Evolutionary conservation across 495 filamentous ascomycete genomes (phyloP), one percentile per base, ranked within the genome.

Genomic region (Tuber calosporum): DNA sequence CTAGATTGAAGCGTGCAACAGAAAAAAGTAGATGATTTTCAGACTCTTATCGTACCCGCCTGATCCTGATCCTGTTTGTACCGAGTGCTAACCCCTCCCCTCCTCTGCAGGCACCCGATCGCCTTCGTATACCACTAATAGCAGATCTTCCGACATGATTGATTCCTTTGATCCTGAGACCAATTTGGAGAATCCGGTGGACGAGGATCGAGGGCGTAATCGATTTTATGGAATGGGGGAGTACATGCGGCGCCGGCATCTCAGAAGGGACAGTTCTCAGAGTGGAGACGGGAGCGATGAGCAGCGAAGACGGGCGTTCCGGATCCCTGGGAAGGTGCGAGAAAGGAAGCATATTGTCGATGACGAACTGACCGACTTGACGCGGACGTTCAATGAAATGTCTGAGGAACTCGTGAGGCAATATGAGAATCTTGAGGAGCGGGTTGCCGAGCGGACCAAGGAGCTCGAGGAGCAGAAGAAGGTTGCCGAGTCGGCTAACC

Each of bases 321-420:
- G 91, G 69, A 96, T 97, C 58, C 93, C 93, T 0, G 89, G 87
- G 11, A 91, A 90, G 82, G 94, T 97, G 5, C 88, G 88, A 67
- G 89, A 92, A 72, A 84, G 89, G 17, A 91, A 90, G 69, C 90
- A 93, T 75, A 83, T 88, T 37, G 85, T 97, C 43, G 91, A 91
- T 15, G 93, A 97, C 80, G 93, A 97, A 79, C 84, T 97, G 19
- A 94, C 93, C 0, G 93, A 97, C 77, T 85, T 97, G 34, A 96
- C 93, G 0, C 82, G 84, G 67, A 95, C 93, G 0, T 97, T 95
- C 82, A 97, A 97, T 79, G 91, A 92, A 74, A 97, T 97, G 93
- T 90, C 91, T 1, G 92, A 96, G 66, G 93, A 97, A 79, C 84
- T 97, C 43, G 85, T 92, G 74, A 90, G 91, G 81, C 94, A 97